A percentile compares a stretch with the other conserved stretches of the same genome.
These are phyloP conservation scores for Lumnitzera racemosa DNA, from an alignment of 345 rosid species.

Conservation along the genomic window DNA sequence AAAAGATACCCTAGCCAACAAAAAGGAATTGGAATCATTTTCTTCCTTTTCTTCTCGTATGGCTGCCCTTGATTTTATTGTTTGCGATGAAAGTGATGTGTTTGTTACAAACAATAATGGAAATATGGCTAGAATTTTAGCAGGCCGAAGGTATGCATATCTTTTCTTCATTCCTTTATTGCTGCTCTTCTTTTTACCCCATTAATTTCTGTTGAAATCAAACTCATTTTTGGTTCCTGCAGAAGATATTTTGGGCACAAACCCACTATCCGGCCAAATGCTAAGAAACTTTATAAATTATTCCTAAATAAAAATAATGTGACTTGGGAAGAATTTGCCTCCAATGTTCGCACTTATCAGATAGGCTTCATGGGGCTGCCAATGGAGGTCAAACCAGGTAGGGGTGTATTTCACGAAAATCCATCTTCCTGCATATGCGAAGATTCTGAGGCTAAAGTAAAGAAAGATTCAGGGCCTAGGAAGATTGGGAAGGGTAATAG, in stretches of 20 bases:
- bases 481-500: slow-evolving; percentile 41
- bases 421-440: slow-evolving; percentile 87
- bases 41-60: slow-evolving; percentile 84
- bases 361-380: slow-evolving; percentile 98
- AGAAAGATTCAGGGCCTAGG: slow-evolving; percentile 23
- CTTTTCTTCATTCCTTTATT: neutral
- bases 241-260: slow-evolving; percentile 96
- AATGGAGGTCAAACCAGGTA: slow-evolving; percentile 82
- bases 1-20: slow-evolving; percentile 74
- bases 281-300: slow-evolving; percentile 71
- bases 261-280: slow-evolving; percentile 92
- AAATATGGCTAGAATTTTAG: slow-evolving; percentile 90
- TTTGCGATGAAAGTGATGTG: slow-evolving; percentile 92
- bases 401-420: slow-evolving; percentile 99
- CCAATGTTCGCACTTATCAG: slow-evolving; percentile 61
- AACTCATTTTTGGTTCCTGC: slow-evolving; percentile 8
- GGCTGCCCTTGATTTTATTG: slow-evolving; percentile 98
- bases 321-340: slow-evolving; percentile 89
- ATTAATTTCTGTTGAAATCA: slow-evolving; percentile 9
- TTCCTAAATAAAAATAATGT: slow-evolving; percentile 53
- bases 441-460: slow-evolving; percentile 41
- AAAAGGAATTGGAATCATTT: slow-evolving; percentile 69
- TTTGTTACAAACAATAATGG: slow-evolving; percentile 97
- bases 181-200: neutral
- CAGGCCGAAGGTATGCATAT: slow-evolving; percentile 68